phyloP scores from a whole-genome alignment of 768 basidiomycete species.

The Thelephora aurantiotincta region DNA sequence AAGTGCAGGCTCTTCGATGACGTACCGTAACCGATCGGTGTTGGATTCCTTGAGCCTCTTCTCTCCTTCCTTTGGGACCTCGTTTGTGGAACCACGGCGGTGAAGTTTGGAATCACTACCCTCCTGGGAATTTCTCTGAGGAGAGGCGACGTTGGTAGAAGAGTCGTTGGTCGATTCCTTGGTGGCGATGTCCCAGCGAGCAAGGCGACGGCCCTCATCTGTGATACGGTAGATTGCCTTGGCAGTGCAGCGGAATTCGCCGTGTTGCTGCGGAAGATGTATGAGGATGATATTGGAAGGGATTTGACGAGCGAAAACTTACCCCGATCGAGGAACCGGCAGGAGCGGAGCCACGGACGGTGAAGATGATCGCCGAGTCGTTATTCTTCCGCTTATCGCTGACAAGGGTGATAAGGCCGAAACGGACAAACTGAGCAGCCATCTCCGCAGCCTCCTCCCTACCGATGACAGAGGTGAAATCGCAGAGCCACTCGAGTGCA shows the following conservation, averaged over 20 bases:
- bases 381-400: conserved; percentile 87
- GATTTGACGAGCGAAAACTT: conserved; percentile 17
- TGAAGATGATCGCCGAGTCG: conserved; percentile 87
- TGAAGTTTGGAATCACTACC: conserved; percentile 54
- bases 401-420: conserved; percentile 78
- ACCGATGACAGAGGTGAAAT: conserved; percentile 92
- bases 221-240: conserved; percentile 94
- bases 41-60: conserved; percentile 74
- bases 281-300: conserved; percentile 4
- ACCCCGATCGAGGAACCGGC: conserved; percentile 66
- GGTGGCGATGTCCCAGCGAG: conserved; percentile 60
- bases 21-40: conserved; percentile 79
- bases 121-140: conserved; percentile 28
- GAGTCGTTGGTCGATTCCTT: conserved; percentile 55
- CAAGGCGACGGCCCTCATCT: conserved; percentile 75
- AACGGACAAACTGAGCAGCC: conserved; percentile 94
- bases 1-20: conserved; percentile 84
- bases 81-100: conserved; percentile 63
- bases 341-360: conserved; percentile 68
- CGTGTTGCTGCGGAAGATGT: conserved; percentile 55
- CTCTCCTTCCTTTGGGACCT: conserved; percentile 51
- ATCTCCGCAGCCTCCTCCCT: conserved; percentile 96
- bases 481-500: conserved; percentile 93
- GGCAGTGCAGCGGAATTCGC: conserved; percentile 92
- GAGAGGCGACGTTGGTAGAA: conserved; percentile 40